Percentiles rank a stretch among this genome's conserved stretches.
Conservation (phyloP, 305 asterid genomes). For the Solanum aculeatissimum region DNA sequence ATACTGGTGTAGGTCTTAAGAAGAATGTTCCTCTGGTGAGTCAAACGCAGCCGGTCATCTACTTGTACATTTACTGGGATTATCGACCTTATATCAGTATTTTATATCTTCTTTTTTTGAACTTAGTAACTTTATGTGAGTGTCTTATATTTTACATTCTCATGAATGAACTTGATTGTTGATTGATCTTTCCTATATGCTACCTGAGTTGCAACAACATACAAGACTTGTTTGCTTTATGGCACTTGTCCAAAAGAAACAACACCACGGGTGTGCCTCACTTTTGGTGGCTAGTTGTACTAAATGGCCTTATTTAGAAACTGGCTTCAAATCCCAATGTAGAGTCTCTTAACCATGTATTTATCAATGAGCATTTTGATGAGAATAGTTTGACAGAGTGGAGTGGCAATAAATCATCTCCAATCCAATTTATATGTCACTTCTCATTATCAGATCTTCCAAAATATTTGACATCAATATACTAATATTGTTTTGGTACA, state of each 20-base stretch:
- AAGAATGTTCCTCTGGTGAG: slow-evolving; percentile 79
- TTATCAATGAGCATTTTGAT: not conserved
- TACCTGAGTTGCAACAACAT: not conserved
- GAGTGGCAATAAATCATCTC: not conserved
- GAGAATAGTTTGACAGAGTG: not conserved
- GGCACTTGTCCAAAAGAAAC: not conserved
- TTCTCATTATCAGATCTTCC: not conserved
- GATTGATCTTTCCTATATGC: not conserved
- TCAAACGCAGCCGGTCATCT: not conserved
- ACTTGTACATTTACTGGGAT: not conserved
- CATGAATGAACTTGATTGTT: not conserved
- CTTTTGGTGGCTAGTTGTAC: not conserved
- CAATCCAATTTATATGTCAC: not conserved
- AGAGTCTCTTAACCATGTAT: not conserved
- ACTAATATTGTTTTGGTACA: not conserved
- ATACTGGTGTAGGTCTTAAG: slow-evolving; percentile 72
- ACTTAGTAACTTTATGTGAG: too few relatives aligned
- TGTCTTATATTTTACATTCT: not conserved
- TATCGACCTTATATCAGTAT: not conserved
- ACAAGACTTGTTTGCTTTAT: not conserved
- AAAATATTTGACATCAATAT: not conserved
- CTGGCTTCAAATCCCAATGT: not conserved
- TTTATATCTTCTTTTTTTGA: not conserved
- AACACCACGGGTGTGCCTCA: not conserved
- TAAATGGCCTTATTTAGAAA: not conserved